Evolutionary conservation across 257 asterid species (phyloP), one percentile per base, ranked within the genome.

Genomic region (Nicotiana otophora): DNA sequence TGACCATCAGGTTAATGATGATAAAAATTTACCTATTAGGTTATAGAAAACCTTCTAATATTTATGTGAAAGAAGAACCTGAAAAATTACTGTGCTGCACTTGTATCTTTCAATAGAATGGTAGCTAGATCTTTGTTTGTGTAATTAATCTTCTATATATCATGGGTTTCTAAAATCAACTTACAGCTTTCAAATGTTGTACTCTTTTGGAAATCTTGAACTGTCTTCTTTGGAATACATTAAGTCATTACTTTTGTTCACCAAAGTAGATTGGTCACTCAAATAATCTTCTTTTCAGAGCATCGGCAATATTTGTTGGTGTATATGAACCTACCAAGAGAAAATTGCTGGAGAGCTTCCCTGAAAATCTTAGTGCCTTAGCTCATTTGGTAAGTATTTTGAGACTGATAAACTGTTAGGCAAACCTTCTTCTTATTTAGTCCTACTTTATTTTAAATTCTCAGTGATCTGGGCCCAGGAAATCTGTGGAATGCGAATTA

Each of bases 261-360:
- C 9, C 34, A 62, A 62, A 62, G 67, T 5, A 28, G 39, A 64
- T 12, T 64, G 31, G 39, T 64, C 39, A 64, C 42, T 64, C n/a
- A 7, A 42, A 48, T 8, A 15, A 14, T 75, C 63, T 75, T 61
- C 80, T 75, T 86, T 75, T 83, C 87, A 92, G 97, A 86, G 97
- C 95, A 33, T 92, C 95, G 10, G 97, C 97, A 80, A 86, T 92
- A 84, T 92, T 91, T 81, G 39, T 91, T 74, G 97, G 97, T 36
- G 93, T 89, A 64, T 92, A 92, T 76, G 97, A 92, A 86, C 93
- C 91, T 31, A 57, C 93, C 16, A 92, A 91, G 86, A 89, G 90
- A 86, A 91, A 85, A 80, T 87, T 91, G 85, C 84, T 90, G 84
- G 83, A 84, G 74, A 86, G 85, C 67, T 67, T 92, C 42, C 97